Base-by-base conservation (phyloP, 139 green algal species). In the Tetradesmus obliquus region DNA sequence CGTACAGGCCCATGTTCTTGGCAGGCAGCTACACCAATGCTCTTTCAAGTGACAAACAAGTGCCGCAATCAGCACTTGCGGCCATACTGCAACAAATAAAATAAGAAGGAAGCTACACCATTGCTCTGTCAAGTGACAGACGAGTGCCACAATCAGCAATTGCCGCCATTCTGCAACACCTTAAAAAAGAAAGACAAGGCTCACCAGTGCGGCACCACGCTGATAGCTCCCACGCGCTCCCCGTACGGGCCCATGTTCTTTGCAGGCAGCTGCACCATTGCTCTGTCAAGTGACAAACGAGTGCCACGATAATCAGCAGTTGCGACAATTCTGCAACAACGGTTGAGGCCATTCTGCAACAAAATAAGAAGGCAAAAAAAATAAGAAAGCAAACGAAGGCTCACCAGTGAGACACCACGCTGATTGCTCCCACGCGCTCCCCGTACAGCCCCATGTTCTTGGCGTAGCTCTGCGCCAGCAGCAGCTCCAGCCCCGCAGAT, bases 381-480 rank as follows among this genome's bases (percentile, higher is more conserved):
- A 19, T 79, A 24, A 19, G 12, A 22, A 5, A 79, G 71, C 17
- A 45, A 79, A 22, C 17, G 20, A 24, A 24, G 22, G 76, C 86
- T 71, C 7, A 90, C 86, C 86, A 84, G 71, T 22, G 86, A 82
- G 92, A 96, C 55, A 96, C 91, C 15, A 97, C 90, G 55, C 89
- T 94, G 81, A 97, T 92, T 17, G 79, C 91, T 57, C 95, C 95
- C 20, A 95, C 89, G 45, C 94, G 82, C 82, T 92, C 94, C 12
- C 96, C 97, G 90, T 99, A 99, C 85, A 99, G 95, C 0, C 97
- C 97, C 95, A 99, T 98, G 94, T 98, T 98, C 95, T 98, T 97
- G 85, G 96, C 96, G 91, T 97, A 98, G 0, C 81, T 94, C 95
- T 98, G 96, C 13, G 79, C 69, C 79, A 96, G 92, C 62, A 86